Conservation (phyloP, 2,329 filamentous ascomycete genomes). For the Lasiodiplodia hormozganensis region DNA sequence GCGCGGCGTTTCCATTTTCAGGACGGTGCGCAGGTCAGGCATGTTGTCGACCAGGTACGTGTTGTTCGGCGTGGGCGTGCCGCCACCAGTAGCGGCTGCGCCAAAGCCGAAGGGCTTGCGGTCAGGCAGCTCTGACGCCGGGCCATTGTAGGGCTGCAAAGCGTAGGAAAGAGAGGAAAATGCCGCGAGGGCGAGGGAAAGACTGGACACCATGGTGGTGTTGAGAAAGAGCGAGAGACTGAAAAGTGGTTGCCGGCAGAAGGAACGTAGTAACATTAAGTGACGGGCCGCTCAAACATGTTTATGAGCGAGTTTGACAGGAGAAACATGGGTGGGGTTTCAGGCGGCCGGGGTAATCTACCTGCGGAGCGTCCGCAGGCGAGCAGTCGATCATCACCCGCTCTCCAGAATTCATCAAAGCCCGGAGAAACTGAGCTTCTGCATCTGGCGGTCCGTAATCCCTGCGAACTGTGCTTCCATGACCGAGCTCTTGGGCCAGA, state of each 20-base stretch:
- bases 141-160: constrained; percentile 14
- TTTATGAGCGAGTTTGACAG: neutral
- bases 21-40: constrained; percentile 18
- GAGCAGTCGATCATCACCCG: constrained; percentile 17
- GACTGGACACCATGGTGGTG: constrained; percentile 8
- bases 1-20: constrained; percentile 24
- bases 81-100: constrained; percentile 17
- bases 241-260: neutral
- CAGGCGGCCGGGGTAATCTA: constrained; percentile 11
- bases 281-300: constrained; percentile 5
- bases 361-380: constrained; percentile 3
- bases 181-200: constrained; percentile 4
- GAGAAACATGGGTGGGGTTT: neutral
- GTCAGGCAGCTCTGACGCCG: constrained; percentile 12
- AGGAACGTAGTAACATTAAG: neutral
- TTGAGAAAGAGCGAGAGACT: neutral
- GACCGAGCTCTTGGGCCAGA: neutral
- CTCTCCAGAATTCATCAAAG: constrained; percentile 23
- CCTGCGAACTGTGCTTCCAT: neutral
- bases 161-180: constrained; percentile 10
- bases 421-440: constrained; percentile 5
- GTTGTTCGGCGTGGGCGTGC: constrained; percentile 15
- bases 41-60: constrained; percentile 25
- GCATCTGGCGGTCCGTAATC: neutral
- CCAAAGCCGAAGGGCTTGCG: constrained; percentile 20